Evolutionary conservation across 2,329 filamentous ascomycete genomes (phyloP).

Genomic region (Alternaria tenuissima): DNA sequence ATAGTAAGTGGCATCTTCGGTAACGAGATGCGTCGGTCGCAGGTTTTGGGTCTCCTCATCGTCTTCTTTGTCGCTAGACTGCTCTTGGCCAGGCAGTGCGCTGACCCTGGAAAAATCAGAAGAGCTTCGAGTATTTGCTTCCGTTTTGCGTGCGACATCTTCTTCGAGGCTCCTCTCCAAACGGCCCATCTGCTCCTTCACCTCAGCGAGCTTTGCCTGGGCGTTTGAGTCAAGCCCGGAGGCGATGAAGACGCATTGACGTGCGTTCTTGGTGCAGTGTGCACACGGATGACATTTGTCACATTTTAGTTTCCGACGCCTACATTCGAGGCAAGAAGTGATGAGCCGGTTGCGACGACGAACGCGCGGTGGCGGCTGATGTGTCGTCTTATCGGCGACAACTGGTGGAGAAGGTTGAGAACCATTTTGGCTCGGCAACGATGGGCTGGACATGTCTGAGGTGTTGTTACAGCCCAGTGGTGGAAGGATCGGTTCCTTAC

Average conservation of each 20-base stretch:
- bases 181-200: slow-evolving; percentile 80
- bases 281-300: slow-evolving; percentile 76
- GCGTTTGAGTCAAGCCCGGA: slow-evolving; percentile 73
- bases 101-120: slow-evolving; percentile 8
- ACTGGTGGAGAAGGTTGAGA: slow-evolving; percentile 6
- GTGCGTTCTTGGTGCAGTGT: slow-evolving; percentile 66
- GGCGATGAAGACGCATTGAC: slow-evolving; percentile 69
- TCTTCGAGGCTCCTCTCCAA: slow-evolving; percentile 74
- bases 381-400: slow-evolving; percentile 24
- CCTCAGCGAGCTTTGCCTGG: slow-evolving; percentile 74
- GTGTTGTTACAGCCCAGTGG: background rate
- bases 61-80: slow-evolving; percentile 64
- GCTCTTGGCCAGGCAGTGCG: slow-evolving; percentile 48
- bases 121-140: slow-evolving; percentile 13
- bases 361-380: slow-evolving; percentile 39
- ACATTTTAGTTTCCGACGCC: slow-evolving; percentile 80
- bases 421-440: slow-evolving; percentile 6
- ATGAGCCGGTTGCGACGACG: slow-evolving; percentile 51
- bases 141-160: slow-evolving; percentile 64
- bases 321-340: slow-evolving; percentile 54
- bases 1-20: slow-evolving; percentile 73
- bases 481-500: slow-evolving; percentile 3
- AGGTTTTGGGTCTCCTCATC: slow-evolving; percentile 65
- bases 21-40: slow-evolving; percentile 69
- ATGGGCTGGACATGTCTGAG: slow-evolving; percentile 16